Evolutionary conservation across 768 basidiomycete species (phyloP), one percentile per base, ranked within the genome.

Genomic region (Tricholoma furcatifolium): DNA sequence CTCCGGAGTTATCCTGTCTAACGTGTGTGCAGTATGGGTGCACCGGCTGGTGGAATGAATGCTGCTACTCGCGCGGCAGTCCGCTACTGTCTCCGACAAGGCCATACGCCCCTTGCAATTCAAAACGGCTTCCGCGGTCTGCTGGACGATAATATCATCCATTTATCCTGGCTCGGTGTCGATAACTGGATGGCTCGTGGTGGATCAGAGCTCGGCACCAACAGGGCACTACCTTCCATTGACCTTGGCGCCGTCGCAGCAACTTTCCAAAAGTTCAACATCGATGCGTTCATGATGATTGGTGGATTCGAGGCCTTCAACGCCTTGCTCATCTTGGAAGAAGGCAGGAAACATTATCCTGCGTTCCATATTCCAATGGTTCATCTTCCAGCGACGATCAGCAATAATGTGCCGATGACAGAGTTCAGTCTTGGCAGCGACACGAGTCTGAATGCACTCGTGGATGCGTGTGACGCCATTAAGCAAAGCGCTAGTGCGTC

Each of bases 41-140:
- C 97, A 1, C 96, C 97, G 4, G 97, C 97, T 2, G 96, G 96
- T 42, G 97, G 97, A 8, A 98, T 98, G 93, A 98, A 98, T 66
- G 95, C 97, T 2, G 97, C 96, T 0, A 97, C 93, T 1, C 89
- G 96, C 38, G 88, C 94, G 23, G 93, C 92, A 6, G 93, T 91
- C 18, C 87, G 97, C 10, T 98, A 93, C 73, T 98, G 94, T 67
- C 73, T 93, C 57, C 82, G 84, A 49, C 91, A 93, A 66, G 96
- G 97, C 6, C 97, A 99, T 67, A 88, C 79, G 21, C 88, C 95
- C n/a, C 76, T 98, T 36, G 93, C 87, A 0, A 83, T 99, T 53
- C 86, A 96, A 74, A 99, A 98, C 65, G 96, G 97, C 14, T 98
- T 98, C 80, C 85, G 85, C 43, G 97, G 97, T 32, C 80, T 99